These are phyloP conservation scores for Ascochyta lentis DNA, from an alignment of 2,329 filamentous ascomycete genomes.

Conservation along the genomic window DNA sequence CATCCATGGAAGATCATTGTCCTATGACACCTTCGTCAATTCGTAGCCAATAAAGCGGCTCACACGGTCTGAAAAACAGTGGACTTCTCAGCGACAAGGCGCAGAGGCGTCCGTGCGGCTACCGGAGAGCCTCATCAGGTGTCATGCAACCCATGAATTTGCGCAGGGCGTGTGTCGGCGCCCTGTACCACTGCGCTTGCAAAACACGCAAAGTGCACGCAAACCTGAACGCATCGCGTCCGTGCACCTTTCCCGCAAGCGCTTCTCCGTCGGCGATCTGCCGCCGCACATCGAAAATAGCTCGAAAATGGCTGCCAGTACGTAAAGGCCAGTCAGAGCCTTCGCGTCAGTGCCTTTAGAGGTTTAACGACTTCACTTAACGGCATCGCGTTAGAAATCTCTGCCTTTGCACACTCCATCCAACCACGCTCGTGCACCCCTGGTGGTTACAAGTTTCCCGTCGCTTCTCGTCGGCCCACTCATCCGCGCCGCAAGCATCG, in stretches of 20 bases:
- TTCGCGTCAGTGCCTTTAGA: constrained; percentile 10
- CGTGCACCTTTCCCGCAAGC: constrained; percentile 18
- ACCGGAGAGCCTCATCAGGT: constrained; percentile 15
- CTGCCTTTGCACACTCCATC: background rate
- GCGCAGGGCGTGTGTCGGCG: constrained; percentile 3
- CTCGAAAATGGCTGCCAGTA: constrained; percentile 6
- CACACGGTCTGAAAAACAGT: constrained; percentile 8
- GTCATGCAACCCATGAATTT: constrained; percentile 8
- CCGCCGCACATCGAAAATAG: constrained; percentile 9
- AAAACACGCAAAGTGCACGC: background rate
- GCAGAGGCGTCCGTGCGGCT: constrained; percentile 7
- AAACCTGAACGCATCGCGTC: background rate
- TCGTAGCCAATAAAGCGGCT: constrained; percentile 5
- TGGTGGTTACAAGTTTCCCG: constrained; percentile 16
- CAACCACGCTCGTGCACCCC: constrained; percentile 5
- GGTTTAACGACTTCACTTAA: constrained; percentile 22
- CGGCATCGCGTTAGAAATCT: constrained; percentile 22
- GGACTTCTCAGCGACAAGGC: constrained; percentile 18
- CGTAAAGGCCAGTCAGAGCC: constrained; percentile 19
- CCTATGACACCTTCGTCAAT: constrained; percentile 13
- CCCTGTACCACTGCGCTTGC: background rate
- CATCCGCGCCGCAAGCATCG: background rate
- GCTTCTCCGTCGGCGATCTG: constrained; percentile 21
- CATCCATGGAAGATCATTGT: constrained; percentile 10
- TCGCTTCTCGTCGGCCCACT: constrained; percentile 6